Evolutionary conservation across 2,329 filamentous ascomycete species (phyloP), one percentile per base, ranked within the genome.

Genomic region (Ceratocystis variospora): DNA sequence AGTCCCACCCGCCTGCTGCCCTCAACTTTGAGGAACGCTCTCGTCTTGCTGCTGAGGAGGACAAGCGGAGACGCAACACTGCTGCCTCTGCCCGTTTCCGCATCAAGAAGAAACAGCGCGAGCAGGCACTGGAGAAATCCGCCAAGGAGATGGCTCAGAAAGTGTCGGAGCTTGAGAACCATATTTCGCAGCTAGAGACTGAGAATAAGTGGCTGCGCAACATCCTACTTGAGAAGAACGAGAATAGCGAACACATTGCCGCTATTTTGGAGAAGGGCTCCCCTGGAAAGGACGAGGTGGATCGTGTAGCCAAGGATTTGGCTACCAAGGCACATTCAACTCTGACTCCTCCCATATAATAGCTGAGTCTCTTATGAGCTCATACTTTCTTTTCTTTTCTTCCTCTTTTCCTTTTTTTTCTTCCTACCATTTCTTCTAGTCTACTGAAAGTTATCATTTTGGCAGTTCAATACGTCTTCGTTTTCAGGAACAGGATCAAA

Each of bases 101-200:
- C 68, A 85, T 94, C 74, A 96, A 96, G 85, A 96, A 96, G 87
- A 96, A 96, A 84, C 89, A 94, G 77, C 87, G 90, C 63, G 90
- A 96, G 79, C 88, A 92, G 75, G 87, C 89, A 7, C 84, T 95
- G 64, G 89, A 93, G 76, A 85, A 85, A 72, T 87, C 85, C 2
- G 87, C 90, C 71, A 90, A 91, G 76, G 90, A 95, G 71, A 89
- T 93, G 77, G 84, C 84, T 33, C 88, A 94, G 59, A 91, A 91
- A 77, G 88, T 92, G 63, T 79, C 83, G 19, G 79, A 80, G 19
- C 81, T 96, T 5, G 89, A 95, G 76, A 81, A 81, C 71, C 84
- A 85, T 67, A 87, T 94, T 65, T 82, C 83, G 67, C 86, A 90
- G 72, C 82, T 93, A n/a, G 87, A 90, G 77, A 88, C 87, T 71